A percentile compares a stretch with the other conserved stretches of the same genome.
Conservation (phyloP, 495 filamentous ascomycete species). For the Pyrenula aspistea region DNA sequence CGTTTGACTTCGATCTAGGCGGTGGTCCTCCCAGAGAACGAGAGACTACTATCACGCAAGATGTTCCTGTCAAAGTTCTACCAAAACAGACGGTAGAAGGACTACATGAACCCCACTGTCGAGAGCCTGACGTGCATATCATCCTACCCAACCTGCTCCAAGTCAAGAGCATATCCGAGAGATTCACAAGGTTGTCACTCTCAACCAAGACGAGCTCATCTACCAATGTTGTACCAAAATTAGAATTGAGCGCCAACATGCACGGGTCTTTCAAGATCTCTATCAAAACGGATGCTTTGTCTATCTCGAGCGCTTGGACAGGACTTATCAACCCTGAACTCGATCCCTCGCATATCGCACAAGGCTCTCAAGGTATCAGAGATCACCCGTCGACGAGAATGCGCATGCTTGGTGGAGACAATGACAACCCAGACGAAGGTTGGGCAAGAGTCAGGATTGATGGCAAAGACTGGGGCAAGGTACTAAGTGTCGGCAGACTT, state of each 20-base stretch:
- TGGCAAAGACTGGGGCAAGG: constrained; percentile 80
- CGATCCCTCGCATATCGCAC: constrained; percentile 56
- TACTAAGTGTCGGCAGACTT: constrained; percentile 77
- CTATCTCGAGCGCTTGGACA: constrained; percentile 71
- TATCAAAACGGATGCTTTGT: constrained; percentile 65
- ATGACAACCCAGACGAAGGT: constrained; percentile 47
- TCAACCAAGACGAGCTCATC: constrained; percentile 11
- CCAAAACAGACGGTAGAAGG: constrained; percentile 66
- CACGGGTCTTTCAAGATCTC: constrained; percentile 70
- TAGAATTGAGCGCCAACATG: constrained; percentile 82
- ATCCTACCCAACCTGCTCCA: constrained; percentile 71
- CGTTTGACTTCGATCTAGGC: constrained; percentile 18
- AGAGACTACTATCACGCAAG: constrained; percentile 88
- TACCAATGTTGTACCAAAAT: constrained; percentile 37
- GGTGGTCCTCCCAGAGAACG: constrained; percentile 40
- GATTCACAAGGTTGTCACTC: constrained; percentile 65
- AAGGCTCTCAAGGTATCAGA: constrained; percentile 47
- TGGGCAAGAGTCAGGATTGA: constrained; percentile 86
- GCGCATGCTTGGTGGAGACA: constrained; percentile 29
- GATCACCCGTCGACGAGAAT: constrained; percentile 67
- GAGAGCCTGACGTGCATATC: constrained; percentile 91
- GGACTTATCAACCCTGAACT: constrained; percentile 74
- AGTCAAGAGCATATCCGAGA: constrained; percentile 82
- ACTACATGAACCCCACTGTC: constrained; percentile 78
- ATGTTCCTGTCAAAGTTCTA: constrained; percentile 86